Evolutionary conservation across 129 eudicot genomes (phyloP).

Genomic region (Lonicera japonica): DNA sequence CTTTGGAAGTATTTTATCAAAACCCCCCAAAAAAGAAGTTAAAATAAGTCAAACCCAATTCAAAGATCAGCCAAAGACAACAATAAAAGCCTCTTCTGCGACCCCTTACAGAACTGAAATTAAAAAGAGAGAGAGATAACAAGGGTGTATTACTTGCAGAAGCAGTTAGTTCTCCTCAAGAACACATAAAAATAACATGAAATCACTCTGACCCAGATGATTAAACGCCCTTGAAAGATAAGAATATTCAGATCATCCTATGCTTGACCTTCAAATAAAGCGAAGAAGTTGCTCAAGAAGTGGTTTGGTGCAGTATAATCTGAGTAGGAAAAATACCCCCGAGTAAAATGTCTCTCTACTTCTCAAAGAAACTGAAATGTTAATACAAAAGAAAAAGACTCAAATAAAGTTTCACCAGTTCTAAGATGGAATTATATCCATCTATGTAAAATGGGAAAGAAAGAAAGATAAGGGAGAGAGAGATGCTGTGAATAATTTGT

Average conservation of each 20-base stretch:
- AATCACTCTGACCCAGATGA: constrained; percentile 33
- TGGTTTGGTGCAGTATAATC: background rate
- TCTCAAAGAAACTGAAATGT: constrained; percentile 35
- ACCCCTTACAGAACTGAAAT: constrained; percentile 4
- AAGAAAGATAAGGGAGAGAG: background rate
- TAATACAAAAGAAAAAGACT: constrained; percentile 30
- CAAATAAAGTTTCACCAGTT: constrained; percentile 46
- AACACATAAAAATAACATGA: constrained; percentile 8
- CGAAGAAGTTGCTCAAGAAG: too few species aligned
- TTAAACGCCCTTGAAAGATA: constrained; percentile 4
- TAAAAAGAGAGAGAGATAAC: constrained; percentile 19
- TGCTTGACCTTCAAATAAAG: constrained; percentile 21
- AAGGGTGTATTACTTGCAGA: constrained; percentile 1
- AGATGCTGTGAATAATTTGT: constrained; percentile 30
- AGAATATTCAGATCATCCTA: constrained; percentile 12
- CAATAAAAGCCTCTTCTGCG: constrained; percentile 5
- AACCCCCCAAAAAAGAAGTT: constrained; percentile 1
- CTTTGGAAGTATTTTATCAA: constrained; percentile 4
- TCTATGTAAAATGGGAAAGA: background rate
- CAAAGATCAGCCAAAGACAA: constrained; percentile 6
- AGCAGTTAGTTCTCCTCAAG: too few species aligned
- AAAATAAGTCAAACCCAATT: constrained; percentile 17
- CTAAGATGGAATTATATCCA: constrained; percentile 30
- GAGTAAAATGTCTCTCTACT: constrained; percentile 20
- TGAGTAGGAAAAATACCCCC: constrained; percentile 10